A percentile compares a stretch with the other conserved stretches of the same genome.
phyloP scores from a whole-genome alignment of 352 stramenopile species.

The Globisporangium irregulare region DNA sequence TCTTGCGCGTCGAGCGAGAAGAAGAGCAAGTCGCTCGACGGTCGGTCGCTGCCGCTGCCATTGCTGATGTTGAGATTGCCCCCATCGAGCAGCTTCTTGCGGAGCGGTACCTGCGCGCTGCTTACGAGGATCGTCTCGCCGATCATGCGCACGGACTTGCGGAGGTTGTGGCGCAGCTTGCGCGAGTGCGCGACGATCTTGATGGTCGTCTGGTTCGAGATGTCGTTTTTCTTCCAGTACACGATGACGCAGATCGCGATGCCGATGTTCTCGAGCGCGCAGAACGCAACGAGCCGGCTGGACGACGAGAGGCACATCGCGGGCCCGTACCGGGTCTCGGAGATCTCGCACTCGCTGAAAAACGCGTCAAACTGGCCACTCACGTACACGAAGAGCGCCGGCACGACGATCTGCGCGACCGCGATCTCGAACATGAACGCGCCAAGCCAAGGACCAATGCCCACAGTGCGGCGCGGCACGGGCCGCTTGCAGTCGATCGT shows the following conservation, averaged over 20 bases:
- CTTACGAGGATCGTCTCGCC: constrained; percentile 49
- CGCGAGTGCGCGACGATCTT: constrained; percentile 57
- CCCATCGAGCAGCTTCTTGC: not conserved
- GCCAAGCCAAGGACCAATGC: constrained; percentile 49
- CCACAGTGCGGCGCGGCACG: constrained; percentile 47
- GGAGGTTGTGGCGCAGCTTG: constrained; percentile 47
- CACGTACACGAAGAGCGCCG: constrained; percentile 58
- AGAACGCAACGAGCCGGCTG: constrained; percentile 36
- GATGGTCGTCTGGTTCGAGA: constrained; percentile 48
- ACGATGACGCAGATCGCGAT: constrained; percentile 47
- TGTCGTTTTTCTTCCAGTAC: constrained; percentile 51
- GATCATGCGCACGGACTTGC: constrained; percentile 57
- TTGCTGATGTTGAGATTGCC: not conserved
- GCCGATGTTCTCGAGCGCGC: constrained; percentile 48
- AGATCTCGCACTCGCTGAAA: constrained; percentile 34
- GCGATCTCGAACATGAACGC: constrained; percentile 59
- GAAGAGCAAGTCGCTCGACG: not conserved
- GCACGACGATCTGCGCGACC: constrained; percentile 43
- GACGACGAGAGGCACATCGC: constrained; percentile 23
- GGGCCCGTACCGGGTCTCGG: constrained; percentile 37
- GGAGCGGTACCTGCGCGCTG: constrained; percentile 4
- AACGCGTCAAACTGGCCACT: constrained; percentile 63
- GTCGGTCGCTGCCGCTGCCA: not conserved
- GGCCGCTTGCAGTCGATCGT: constrained; percentile 61
- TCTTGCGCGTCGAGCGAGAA: constrained; percentile 9